Evolutionary conservation across 352 stramenopile species (phyloP), one percentile per base, ranked within the genome.

Genomic region (Albugo laibachii): DNA sequence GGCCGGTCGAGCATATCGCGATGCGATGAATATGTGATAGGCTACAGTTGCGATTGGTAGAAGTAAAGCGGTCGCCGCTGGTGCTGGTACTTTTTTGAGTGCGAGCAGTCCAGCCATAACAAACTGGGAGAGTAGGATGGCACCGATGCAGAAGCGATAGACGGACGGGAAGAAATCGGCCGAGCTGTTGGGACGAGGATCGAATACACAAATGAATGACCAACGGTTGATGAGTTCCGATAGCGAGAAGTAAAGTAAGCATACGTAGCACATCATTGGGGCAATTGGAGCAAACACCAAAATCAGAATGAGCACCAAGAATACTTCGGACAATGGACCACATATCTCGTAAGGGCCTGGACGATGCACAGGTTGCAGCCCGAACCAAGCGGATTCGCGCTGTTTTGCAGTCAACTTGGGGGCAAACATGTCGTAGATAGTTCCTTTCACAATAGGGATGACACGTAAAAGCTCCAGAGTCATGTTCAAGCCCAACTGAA

Each of bases 391-490:
- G 1, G 65, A 73, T 3, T 62, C 56, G 12, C 71, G 77, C 50
- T 89, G 62, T 12, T 74, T 72, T 39, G 77, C 71, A 6, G 77
- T 89, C n/a, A 84, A 49, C 55, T 89, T 89, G 6, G 77, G 77
- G 0, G 77, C 77, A 35, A 86, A 65, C 10, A 56, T 35, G 50
- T 80, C 53, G 57, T 89, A 89, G 50, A 89, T 79, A n/a, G 60
- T 52, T 20, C 71, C 71, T 57, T 85, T 84, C 55, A 73, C 56
- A 34, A 84, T 79, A 13, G 74, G 74, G 18, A 60, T 75, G 24
- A 86, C 69, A 41, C 77, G 77, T 35, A 89, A 58, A n/a, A 89
- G 41, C 27, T 72, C 53, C 14, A 89, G 50, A 36, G 62, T 73
- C 43, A 86, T 37, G 41, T 85, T 65, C 0, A 86, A 45, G 19